A percentile compares a stretch with the other conserved stretches of the same genome.
phyloP scores from a whole-genome alignment of 2,329 filamentous ascomycete genomes.

The Diaporthe humulicola region DNA sequence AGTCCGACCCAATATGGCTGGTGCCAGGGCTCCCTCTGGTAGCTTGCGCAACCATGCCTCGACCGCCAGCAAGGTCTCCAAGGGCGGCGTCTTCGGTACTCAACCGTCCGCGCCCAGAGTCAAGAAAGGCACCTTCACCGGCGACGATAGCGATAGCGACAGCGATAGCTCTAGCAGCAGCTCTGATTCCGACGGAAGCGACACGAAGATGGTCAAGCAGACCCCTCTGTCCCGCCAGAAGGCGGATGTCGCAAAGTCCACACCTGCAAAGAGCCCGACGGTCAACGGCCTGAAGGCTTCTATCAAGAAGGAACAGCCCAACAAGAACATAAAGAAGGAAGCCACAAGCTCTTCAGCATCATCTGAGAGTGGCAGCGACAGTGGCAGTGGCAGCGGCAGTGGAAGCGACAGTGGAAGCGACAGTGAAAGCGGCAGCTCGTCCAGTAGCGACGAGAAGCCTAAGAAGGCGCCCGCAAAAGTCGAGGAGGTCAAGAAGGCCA shows the following conservation, averaged over 20 bases:
- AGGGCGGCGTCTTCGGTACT: constrained; percentile 25
- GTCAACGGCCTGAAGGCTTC: constrained; percentile 35
- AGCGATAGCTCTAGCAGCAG: constrained; percentile 47
- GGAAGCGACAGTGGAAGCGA: neutral
- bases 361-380: constrained; percentile 30
- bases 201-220: constrained; percentile 50
- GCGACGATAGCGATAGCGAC: constrained; percentile 40
- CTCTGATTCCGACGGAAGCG: constrained; percentile 49
- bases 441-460: constrained; percentile 42
- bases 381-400: neutral
- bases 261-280: constrained; percentile 37
- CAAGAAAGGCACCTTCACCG: constrained; percentile 51
- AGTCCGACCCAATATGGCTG: constrained; percentile 32
- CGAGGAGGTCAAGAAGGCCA: constrained; percentile 40
- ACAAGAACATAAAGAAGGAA: constrained; percentile 41
- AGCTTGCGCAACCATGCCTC: constrained; percentile 39
- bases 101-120: constrained; percentile 45
- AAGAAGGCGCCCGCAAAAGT: constrained; percentile 38
- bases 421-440: constrained; percentile 32
- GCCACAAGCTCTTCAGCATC: constrained; percentile 34
- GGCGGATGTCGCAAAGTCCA: constrained; percentile 25
- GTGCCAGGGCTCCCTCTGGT: constrained; percentile 31
- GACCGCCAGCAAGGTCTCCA: constrained; percentile 36
- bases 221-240: constrained; percentile 39
- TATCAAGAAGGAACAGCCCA: constrained; percentile 34